Conservation (phyloP, 345 rosid species). For the Cochlearia excelsa region DNA sequence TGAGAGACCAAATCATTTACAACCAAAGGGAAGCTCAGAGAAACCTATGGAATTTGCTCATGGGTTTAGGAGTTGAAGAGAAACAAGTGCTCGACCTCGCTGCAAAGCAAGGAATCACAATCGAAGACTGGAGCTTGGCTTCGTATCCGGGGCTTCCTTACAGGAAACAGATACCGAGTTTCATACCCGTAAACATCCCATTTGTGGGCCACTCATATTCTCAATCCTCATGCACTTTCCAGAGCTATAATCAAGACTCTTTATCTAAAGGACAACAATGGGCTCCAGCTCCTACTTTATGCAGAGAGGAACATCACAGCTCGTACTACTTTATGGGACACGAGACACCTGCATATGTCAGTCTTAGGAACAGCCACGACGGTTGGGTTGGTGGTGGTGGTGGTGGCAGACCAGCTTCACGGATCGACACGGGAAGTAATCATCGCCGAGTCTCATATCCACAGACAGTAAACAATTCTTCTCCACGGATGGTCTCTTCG, state of each 20-base stretch:
- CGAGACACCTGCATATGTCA: conserved; percentile 43
- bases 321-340: conserved; percentile 59
- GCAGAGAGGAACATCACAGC: conserved; percentile 67
- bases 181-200: conserved; percentile 41
- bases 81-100: conserved; percentile 69
- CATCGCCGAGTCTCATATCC: conserved; percentile 54
- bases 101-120: conserved; percentile 71
- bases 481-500: conserved; percentile 42
- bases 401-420: conserved; percentile 39
- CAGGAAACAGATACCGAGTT: conserved; percentile 43
- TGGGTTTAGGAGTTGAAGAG: conserved; percentile 80
- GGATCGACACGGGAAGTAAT: conserved; percentile 39
- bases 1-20: conserved; percentile 94
- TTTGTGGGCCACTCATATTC: conserved; percentile 46
- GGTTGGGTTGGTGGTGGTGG: conserved; percentile 48
- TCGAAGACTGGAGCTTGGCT: conserved; percentile 62
- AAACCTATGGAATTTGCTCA: conserved; percentile 76
- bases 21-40: conserved; percentile 80
- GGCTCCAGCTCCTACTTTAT: conserved; percentile 47
- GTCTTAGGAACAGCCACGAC: conserved; percentile 45
- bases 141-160: conserved; percentile 47
- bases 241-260: conserved; percentile 44
- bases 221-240: conserved; percentile 57
- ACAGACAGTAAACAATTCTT: conserved; percentile 40
- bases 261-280: conserved; percentile 44